Evolutionary conservation across 2,329 filamentous ascomycete species (phyloP).

Genomic region (Hypomyces perniciosus): DNA sequence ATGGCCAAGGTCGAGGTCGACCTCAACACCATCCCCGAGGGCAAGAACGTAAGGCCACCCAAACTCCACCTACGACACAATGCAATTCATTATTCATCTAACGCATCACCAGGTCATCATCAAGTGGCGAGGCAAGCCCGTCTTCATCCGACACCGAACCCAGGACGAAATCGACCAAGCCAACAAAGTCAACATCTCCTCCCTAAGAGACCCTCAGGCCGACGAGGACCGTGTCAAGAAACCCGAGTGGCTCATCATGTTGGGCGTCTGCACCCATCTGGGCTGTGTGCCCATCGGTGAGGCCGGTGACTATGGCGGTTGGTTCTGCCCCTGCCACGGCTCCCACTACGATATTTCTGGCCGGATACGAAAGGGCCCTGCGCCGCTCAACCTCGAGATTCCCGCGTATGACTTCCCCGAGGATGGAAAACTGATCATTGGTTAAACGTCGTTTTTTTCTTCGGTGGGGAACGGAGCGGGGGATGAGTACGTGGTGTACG

Average conservation of each 20-base stretch:
- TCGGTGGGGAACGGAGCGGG: conserved; percentile 11
- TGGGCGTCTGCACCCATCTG: conserved; percentile 98
- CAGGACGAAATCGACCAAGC: conserved; percentile 89
- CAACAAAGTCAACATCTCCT: conserved; percentile 75
- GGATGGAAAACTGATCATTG: conserved; percentile 83
- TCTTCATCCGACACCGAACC: conserved; percentile 99
- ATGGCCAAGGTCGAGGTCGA: conserved; percentile 99
- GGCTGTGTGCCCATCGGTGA: conserved; percentile 99
- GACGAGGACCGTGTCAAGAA: conserved; percentile 95
- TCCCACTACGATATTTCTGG: conserved; percentile 99
- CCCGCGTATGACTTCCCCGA: conserved; percentile 89
- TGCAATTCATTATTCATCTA: background rate
- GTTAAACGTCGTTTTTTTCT: conserved; percentile 53
- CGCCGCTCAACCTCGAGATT: conserved; percentile 95
- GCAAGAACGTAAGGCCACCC: conserved; percentile 80
- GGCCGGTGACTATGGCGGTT: conserved; percentile 94
- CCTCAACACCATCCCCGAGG: conserved; percentile 86
- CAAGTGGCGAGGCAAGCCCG: conserved; percentile 99
- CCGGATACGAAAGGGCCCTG: conserved; percentile 94
- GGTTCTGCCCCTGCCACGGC: conserved; percentile 99
- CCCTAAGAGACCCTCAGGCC: conserved; percentile 83
- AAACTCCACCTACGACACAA: background rate
- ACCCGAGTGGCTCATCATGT: conserved; percentile 98
- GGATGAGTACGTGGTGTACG: conserved; percentile 15
- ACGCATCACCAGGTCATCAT: conserved; percentile 71